These are phyloP conservation scores for Fusarium sp. DNA, from an alignment of 2,329 filamentous ascomycete genomes.

Conservation along the genomic window DNA sequence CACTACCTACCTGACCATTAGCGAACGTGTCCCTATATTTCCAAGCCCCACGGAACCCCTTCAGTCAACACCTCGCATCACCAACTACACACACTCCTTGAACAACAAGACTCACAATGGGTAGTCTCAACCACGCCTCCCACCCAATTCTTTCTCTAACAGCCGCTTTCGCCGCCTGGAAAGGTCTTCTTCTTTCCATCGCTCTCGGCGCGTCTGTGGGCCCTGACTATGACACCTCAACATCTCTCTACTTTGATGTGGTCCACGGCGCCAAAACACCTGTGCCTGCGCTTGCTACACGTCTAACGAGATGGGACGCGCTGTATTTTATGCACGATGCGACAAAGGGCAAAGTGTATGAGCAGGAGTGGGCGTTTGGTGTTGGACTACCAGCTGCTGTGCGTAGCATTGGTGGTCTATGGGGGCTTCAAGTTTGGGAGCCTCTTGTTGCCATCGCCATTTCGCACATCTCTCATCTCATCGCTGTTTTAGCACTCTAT, in stretches of 20 bases:
- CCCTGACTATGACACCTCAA: constrained; percentile 85
- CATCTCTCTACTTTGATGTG: constrained; percentile 62
- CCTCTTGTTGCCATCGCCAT: constrained; percentile 74
- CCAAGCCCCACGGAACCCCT: constrained; percentile 30
- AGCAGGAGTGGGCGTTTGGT: constrained; percentile 91
- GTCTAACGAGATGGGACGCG: constrained; percentile 84
- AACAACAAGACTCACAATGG: constrained; percentile 23
- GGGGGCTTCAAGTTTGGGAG: constrained; percentile 51
- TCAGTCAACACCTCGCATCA: constrained; percentile 14
- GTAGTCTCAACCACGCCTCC: constrained; percentile 28
- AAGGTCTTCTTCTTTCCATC: constrained; percentile 74
- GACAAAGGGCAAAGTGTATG: constrained; percentile 76
- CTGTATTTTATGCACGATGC: constrained; percentile 80
- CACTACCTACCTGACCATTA: background rate
- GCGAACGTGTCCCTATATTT: constrained; percentile 32
- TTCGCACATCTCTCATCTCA: constrained; percentile 81
- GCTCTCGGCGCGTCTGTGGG: constrained; percentile 66
- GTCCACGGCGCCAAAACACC: constrained; percentile 54
- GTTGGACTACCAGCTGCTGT: constrained; percentile 62
- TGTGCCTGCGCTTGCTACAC: constrained; percentile 64
- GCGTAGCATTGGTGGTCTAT: constrained; percentile 50
- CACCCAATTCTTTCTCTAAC: constrained; percentile 48
- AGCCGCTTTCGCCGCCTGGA: constrained; percentile 74
- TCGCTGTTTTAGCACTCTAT: constrained; percentile 82
- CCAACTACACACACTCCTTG: constrained; percentile 13